Conservation (phyloP, 2,329 filamentous ascomycete species). For the Colletotrichum godetiae region DNA sequence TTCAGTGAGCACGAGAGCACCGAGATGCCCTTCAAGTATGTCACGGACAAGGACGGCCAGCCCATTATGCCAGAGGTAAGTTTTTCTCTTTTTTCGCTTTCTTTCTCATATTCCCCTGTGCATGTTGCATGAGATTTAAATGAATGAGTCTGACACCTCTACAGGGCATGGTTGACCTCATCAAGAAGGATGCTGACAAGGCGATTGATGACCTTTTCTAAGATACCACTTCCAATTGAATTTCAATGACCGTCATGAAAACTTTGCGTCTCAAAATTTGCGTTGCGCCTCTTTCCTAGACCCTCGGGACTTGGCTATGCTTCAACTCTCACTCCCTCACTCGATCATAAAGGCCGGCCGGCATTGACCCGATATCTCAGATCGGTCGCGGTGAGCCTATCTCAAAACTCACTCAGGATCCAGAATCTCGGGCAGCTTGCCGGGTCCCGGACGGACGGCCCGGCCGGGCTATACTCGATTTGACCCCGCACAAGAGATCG, state of each 20-base stretch:
- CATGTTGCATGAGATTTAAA: neutral
- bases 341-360: too few relatives aligned
- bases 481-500: conserved; percentile 29
- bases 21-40: conserved; percentile 98
- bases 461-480: neutral
- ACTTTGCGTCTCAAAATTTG: neutral
- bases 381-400: neutral
- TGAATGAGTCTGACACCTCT: conserved; percentile 37
- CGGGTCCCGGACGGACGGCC: neutral
- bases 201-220: conserved; percentile 87
- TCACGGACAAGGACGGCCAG: conserved; percentile 77
- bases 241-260: conserved; percentile 7
- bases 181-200: conserved; percentile 94
- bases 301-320: neutral
- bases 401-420: neutral
- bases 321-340: neutral
- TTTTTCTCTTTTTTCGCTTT: neutral
- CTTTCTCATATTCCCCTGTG: neutral
- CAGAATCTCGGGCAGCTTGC: neutral
- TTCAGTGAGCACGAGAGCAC: conserved; percentile 94
- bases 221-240: conserved; percentile 28
- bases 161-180: conserved; percentile 94
- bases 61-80: conserved; percentile 92
- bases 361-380: neutral
- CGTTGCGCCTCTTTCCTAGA: neutral